A percentile compares a stretch with the other conserved stretches of the same genome.
Evolutionary conservation across 352 stramenopile species (phyloP).

Genomic region (Blastocystis sp.): DNA sequence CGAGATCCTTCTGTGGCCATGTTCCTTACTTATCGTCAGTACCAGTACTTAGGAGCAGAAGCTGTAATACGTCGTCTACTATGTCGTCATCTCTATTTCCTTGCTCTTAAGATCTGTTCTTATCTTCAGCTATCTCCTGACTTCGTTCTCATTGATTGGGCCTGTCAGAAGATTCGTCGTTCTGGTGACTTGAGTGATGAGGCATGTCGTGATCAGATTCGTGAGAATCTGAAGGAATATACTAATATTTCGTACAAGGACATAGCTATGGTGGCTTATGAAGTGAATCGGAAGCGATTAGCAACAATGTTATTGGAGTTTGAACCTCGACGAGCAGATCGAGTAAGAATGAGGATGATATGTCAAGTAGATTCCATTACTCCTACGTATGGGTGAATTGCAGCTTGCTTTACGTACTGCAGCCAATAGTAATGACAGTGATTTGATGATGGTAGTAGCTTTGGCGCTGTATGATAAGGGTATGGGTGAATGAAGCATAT

Average conservation of each 20-base stretch:
- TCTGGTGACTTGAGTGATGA: not conserved
- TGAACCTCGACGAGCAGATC: not conserved
- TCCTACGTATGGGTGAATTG: conserved; percentile 27
- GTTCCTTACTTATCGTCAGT: conserved; percentile 58
- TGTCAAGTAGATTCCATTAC: not conserved
- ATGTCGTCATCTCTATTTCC: conserved; percentile 36
- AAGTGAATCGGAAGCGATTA: not conserved
- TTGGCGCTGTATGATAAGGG: not conserved
- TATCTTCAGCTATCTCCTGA: conserved; percentile 52
- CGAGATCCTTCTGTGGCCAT: conserved; percentile 52
- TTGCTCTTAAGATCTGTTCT: conserved; percentile 62
- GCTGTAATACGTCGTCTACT: conserved; percentile 34
- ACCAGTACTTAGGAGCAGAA: not conserved
- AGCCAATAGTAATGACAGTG: conserved; percentile 34
- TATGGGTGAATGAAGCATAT: not conserved
- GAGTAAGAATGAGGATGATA: not conserved
- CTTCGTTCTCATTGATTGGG: conserved; percentile 10
- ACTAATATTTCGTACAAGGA: not conserved
- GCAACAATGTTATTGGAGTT: conserved; percentile 51
- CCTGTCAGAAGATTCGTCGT: conserved; percentile 5
- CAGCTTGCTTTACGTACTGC: conserved; percentile 32
- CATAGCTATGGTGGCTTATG: conserved; percentile 4
- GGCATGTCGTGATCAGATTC: conserved; percentile 22
- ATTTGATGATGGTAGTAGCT: conserved; percentile 31
- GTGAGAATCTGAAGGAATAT: conserved; percentile 46